Base-by-base conservation (phyloP, 805 yeast genomes). In the Cyberlindnera meyerae region DNA sequence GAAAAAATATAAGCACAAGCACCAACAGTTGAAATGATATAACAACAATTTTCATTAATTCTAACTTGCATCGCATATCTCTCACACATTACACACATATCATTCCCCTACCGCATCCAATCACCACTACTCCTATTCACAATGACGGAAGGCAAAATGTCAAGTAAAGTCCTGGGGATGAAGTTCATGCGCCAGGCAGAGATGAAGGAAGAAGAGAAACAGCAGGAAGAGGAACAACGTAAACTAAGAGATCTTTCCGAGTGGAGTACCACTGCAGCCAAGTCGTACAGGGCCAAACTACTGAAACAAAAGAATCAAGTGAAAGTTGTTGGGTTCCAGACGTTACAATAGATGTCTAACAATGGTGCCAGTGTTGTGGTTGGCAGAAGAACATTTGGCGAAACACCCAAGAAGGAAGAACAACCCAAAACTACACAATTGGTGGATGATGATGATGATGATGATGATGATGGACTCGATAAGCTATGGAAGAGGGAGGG, bases 111-210 rank as follows among this genome's bases (percentile, higher is more conserved):
- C n/a, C n/a, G n/a, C n/a, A n/a, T n/a, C n/a, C n/a, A n/a, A n/a
- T n/a, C n/a, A n/a, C n/a, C n/a, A n/a, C n/a, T n/a, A n/a, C n/a
- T n/a, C n/a, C n/a, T n/a, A n/a, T 11, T 14, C 18, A 37, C 9
- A 13, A 39, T 31, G 39, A 34, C 29, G n/a, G 41, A 34, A 18
- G 43, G 41, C 18, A 44, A 45, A 7, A 44, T 77, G 39, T 82
- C 93, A 18, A 74, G 75, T 50, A 71, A 87, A 51, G 84, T 86
- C 50, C 66, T 81, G 77, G 82, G 80, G 72, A 86, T 86, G 96
- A 86, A 85, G 68, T 79, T 77, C 64, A 74, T 77, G 79, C 64
- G 58, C 31, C 51, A 68, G 24, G 74, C 71, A 16, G 68, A 61
- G 26, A 54, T 55, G n/a, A 58, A 50, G 17, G 61, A 54, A 17